Base-by-base conservation (phyloP, 768 basidiomycete species). In the Boletales sp. region DNA sequence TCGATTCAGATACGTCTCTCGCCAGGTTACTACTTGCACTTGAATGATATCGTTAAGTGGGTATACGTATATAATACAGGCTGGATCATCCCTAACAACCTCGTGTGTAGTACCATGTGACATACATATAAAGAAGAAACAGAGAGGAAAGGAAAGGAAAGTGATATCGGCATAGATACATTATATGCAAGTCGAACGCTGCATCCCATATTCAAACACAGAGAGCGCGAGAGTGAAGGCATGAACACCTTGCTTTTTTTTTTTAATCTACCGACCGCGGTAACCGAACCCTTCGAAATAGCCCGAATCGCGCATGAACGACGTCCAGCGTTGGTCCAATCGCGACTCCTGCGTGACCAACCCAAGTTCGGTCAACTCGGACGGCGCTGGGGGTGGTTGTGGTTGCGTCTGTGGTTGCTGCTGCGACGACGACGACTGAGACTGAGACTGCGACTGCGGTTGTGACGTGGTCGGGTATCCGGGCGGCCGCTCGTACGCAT, bases 241-340 rank as follows among this genome's bases (percentile, higher is more conserved):
- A 32, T 10, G 31, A 32, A 32, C 31, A 8, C 31, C 31, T 13
- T 18, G 5, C 14, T n/a, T 38, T 38, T n/a, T 15, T 18, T 5
- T 12, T 15, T 56, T n/a, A n/a, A n/a, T n/a, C n/a, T 36, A 68
- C 37, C 63, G 60, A 43, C 39, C 18, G 21, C 67, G 56, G 43
- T 61, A 67, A 7, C 63, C 65, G 31, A 65, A 67, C 13, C 64
- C 65, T 51, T 72, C 73, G 30, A 77, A 61, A 52, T 73, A 69
- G 3, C 80, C 78, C 8, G 76, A 78, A 47, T 82, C 77, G 19
- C 77, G 76, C 79, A 84, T 80, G 57, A 84, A 83, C 27, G 75
- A 76, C 47, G 75, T 75, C 82, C 82, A 84, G 19, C 79, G 69
- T 58, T 80, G 78, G 44, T 80, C 79, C 35, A 83, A 58, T 34